Evolutionary conservation across 2,329 filamentous ascomycete species (phyloP).

Genomic region (Neofusicoccum kwambonambiense): DNA sequence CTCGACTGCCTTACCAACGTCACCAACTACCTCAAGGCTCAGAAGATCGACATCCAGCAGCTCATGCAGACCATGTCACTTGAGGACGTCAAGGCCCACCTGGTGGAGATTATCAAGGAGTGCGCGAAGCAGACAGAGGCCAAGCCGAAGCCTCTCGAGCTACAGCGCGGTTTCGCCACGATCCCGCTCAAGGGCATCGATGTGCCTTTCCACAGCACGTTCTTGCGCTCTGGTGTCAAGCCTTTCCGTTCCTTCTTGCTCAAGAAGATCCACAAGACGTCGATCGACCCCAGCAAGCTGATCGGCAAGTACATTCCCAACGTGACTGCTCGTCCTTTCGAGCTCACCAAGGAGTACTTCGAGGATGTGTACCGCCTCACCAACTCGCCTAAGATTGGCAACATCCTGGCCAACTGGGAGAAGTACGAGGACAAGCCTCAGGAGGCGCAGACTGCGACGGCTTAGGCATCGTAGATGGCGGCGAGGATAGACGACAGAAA

Average conservation of each 20-base stretch:
- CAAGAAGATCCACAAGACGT: conserved; percentile 99
- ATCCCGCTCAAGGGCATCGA: conserved; percentile 97
- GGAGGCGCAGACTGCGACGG: conserved; percentile 21
- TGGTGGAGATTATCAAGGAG: conserved; percentile 86
- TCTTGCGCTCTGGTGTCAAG: conserved; percentile 96
- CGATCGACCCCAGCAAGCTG: conserved; percentile 93
- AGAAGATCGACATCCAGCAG: conserved; percentile 95
- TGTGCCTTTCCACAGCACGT: conserved; percentile 98
- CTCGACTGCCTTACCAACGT: conserved; percentile 71
- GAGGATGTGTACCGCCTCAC: conserved; percentile 97
- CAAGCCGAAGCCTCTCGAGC: conserved; percentile 84
- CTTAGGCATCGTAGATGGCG: conserved; percentile 1
- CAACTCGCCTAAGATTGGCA: conserved; percentile 73
- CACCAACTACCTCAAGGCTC: conserved; percentile 91
- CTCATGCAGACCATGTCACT: conserved; percentile 83
- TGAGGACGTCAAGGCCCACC: conserved; percentile 85
- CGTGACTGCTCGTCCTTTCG: conserved; percentile 93
- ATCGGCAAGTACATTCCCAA: conserved; percentile 99
- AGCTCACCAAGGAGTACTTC: conserved; percentile 97
- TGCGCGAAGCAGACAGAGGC: conserved; percentile 82
- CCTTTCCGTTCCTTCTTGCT: conserved; percentile 97
- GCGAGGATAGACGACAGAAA: background rate
- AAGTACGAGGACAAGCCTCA: conserved; percentile 49
- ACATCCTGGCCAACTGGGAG: conserved; percentile 75
- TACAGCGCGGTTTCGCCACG: conserved; percentile 93